Conservation (phyloP, 306 rosid species). For the Phaseolus lunatus region DNA sequence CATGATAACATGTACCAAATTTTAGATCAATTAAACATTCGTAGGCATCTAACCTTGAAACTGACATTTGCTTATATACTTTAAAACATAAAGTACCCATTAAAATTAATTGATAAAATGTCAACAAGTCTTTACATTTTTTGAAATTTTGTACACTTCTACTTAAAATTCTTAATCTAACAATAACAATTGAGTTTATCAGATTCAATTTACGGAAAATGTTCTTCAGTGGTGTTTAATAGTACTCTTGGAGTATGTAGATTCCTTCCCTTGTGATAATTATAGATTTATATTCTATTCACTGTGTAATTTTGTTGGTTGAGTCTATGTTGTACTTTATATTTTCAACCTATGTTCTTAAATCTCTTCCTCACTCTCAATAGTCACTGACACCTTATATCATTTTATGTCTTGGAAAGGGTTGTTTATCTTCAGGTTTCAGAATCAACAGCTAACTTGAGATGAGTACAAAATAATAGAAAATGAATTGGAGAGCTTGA, state of each 20-base stretch:
- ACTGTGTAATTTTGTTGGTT: constrained; percentile 3
- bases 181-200: background rate
- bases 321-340: constrained; percentile 13
- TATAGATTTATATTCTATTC: background rate
- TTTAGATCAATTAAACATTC: background rate
- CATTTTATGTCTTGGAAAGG: background rate
- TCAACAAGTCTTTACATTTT: background rate
- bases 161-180: background rate
- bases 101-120: background rate
- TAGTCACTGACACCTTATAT: constrained; percentile 1
- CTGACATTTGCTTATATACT: background rate
- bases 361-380: background rate
- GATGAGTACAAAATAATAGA: no score
- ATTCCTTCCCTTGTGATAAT: background rate
- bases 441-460: background rate
- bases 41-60: background rate
- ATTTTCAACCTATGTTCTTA: constrained; percentile 1
- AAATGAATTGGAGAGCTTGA: no score
- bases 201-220: background rate
- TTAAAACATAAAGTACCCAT: background rate
- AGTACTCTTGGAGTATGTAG: background rate
- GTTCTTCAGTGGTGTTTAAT: background rate
- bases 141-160: background rate
- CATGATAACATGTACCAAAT: background rate
- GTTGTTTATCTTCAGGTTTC: constrained; percentile 2